phyloP scores from a whole-genome alignment of 306 rosid genomes.

The Dalbergia cochinchinensis region DNA sequence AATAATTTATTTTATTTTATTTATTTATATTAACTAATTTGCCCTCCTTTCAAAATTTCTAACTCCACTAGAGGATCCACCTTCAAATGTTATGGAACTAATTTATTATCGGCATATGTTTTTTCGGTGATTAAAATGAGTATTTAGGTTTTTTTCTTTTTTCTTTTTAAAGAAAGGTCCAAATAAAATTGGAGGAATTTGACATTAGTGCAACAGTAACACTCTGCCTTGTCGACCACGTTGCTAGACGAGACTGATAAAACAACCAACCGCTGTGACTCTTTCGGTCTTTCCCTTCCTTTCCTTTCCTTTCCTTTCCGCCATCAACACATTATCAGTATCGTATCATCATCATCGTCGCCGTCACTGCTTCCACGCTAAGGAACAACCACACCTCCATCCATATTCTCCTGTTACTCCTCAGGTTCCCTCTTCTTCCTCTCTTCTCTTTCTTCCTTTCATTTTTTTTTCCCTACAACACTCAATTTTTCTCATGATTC shows the following conservation, averaged over 20 bases:
- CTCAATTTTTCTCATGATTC: slow-evolving; percentile 18
- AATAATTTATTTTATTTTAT: too few relatives aligned
- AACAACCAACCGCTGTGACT: background rate
- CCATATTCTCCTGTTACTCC: slow-evolving; percentile 4
- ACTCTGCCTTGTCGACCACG: background rate
- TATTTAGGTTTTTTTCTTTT: too few relatives aligned
- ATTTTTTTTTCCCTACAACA: slow-evolving; percentile 6
- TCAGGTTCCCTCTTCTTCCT: slow-evolving; percentile 28
- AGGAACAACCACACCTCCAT: slow-evolving; percentile 28
- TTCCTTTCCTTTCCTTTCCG: too few relatives aligned
- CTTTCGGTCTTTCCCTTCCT: too few relatives aligned
- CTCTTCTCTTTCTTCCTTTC: background rate
- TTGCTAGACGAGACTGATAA: background rate
- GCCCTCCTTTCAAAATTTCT: too few relatives aligned
- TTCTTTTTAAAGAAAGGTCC: too few relatives aligned
- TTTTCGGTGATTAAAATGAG: too few relatives aligned
- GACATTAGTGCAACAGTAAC: background rate
- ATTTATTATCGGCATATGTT: too few relatives aligned
- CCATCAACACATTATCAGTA: background rate
- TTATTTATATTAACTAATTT: too few relatives aligned
- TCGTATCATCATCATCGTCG: background rate
- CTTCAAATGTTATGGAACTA: too few relatives aligned
- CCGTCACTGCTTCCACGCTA: slow-evolving; percentile 33
- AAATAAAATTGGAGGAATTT: too few relatives aligned
- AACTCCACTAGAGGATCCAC: too few relatives aligned